phyloP scores from a whole-genome alignment of 2,329 filamentous ascomycete species.

The Fusarium camptoceras region DNA sequence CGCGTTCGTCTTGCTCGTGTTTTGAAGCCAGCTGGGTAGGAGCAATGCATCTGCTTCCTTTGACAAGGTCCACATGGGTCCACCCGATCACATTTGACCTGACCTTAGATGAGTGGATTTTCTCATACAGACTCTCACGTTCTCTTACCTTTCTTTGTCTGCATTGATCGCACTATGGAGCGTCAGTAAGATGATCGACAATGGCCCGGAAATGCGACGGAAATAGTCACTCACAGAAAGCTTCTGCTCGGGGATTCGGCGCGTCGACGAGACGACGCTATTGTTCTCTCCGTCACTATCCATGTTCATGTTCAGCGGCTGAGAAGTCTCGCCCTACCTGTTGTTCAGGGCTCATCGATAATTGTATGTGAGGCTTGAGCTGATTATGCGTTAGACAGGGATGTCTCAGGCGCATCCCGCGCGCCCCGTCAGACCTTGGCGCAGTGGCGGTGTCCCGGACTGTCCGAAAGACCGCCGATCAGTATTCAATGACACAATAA shows the following conservation, averaged over 20 bases:
- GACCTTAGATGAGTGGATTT: neutral
- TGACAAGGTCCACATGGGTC: constrained; percentile 16
- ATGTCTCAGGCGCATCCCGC: neutral
- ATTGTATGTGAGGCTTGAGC: neutral
- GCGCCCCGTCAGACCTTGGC: neutral
- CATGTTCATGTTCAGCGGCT: neutral
- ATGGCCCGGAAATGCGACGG: neutral
- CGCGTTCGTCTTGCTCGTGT: constrained; percentile 3
- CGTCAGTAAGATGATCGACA: neutral
- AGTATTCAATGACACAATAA: rapidly evolving
- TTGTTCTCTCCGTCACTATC: constrained; percentile 10
- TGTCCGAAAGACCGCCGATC: neutral
- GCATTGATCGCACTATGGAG: constrained; percentile 4
- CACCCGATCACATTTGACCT: constrained; percentile 16
- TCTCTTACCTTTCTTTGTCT: constrained; percentile 6
- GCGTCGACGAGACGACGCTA: neutral
- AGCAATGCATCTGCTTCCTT: constrained; percentile 5
- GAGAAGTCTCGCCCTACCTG: neutral
- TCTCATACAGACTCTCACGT: rapidly evolving
- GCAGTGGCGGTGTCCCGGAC: neutral
- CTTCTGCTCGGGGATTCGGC: constrained; percentile 11
- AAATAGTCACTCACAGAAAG: constrained; percentile 2
- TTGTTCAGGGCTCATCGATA: neutral
- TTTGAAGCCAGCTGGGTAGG: constrained; percentile 13
- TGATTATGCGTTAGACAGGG: neutral